These are phyloP conservation scores for Malassezia dermatis DNA, from an alignment of 1,284 basidiomycete species.

Conservation along the genomic window DNA sequence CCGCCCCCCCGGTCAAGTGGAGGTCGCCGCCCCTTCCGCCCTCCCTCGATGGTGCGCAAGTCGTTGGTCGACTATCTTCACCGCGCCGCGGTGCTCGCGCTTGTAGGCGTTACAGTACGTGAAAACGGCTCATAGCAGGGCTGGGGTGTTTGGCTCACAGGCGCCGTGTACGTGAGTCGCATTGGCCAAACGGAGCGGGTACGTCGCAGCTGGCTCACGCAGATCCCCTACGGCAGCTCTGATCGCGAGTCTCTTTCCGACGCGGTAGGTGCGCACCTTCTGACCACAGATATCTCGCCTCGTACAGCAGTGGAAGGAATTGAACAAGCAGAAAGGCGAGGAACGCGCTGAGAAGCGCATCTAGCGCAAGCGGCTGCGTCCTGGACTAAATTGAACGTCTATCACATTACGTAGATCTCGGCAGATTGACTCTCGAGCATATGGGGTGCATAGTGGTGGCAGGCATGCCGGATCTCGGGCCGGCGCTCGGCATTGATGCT, in stretches of 20 bases:
- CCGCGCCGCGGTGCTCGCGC: conserved; percentile 5
- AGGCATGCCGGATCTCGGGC: not conserved
- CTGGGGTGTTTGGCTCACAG: conserved; percentile 17
- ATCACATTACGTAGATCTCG: not conserved
- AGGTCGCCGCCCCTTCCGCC: not conserved
- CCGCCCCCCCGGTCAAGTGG: not conserved
- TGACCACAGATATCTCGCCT: conserved; percentile 3
- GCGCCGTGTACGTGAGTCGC: conserved; percentile 16
- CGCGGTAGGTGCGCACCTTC: conserved; percentile 2
- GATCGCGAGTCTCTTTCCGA: conserved; percentile 4
- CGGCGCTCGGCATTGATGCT: conserved; percentile 1
- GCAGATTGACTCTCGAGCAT: not conserved
- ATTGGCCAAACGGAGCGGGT: conserved; percentile 14
- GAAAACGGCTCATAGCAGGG: not conserved
- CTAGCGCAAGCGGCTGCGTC: not conserved
- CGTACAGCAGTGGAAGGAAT: not conserved
- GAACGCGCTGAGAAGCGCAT: not conserved
- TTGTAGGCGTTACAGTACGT: conserved; percentile 11
- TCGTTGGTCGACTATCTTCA: conserved; percentile 13
- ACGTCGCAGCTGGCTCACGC: conserved; percentile 1
- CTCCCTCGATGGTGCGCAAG: conserved; percentile 4
- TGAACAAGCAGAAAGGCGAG: not conserved
- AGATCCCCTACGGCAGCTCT: conserved; percentile 6
- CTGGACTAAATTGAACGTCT: not conserved
- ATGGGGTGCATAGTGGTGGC: not conserved